phyloP scores from a whole-genome alignment of 208 protist genomes.

The Tetramitus jugosus region DNA sequence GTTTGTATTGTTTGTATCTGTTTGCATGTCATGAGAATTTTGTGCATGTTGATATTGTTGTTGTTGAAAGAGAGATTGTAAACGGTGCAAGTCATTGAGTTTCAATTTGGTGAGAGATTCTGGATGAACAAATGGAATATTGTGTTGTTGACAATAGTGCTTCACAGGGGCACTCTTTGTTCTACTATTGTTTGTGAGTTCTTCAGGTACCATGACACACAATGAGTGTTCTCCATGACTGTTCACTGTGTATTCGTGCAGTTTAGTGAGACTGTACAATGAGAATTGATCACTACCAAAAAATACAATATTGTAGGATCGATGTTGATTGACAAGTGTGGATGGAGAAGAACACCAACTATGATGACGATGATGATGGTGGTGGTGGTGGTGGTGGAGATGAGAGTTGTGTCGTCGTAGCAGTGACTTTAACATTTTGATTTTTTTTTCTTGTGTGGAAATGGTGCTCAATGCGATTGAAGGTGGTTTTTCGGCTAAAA shows the following conservation, averaged over 20 bases:
- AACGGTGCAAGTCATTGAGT: background rate
- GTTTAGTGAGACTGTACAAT: background rate
- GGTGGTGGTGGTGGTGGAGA: no score
- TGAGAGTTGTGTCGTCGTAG: no score
- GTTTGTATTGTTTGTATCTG: background rate
- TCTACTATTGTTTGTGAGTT: background rate
- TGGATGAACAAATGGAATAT: conserved; percentile 6
- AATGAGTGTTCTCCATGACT: background rate
- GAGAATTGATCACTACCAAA: conserved; percentile 4
- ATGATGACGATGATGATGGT: no score
- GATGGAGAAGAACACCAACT: no score
- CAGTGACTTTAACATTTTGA: no score
- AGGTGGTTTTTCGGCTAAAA: no score
- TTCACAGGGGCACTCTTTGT: background rate
- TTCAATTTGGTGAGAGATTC: background rate
- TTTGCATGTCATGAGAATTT: no score
- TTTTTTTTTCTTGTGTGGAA: no score
- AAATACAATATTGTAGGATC: conserved; percentile 2
- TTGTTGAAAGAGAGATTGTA: no score
- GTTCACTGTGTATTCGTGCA: background rate
- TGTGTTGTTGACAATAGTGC: background rate
- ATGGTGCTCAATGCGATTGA: no score
- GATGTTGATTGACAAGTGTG: no score
- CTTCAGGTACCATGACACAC: background rate
- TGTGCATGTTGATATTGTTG: background rate